Evolutionary conservation across 177 flowering plant species (phyloP), one percentile per base, ranked within the genome.

Genomic region (Vitis hybrid): DNA sequence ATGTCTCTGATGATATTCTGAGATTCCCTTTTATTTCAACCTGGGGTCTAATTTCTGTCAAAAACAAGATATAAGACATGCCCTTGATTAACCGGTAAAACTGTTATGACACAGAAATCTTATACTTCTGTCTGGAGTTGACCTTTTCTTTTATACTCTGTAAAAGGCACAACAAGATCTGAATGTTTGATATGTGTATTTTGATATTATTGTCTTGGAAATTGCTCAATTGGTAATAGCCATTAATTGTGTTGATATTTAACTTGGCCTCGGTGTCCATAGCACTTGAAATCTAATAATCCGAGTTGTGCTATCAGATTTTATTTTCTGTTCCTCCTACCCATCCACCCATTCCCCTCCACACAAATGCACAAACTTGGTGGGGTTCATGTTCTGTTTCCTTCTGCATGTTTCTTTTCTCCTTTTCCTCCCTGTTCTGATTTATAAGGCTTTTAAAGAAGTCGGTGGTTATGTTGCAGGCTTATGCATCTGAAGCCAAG

Each of bases 401-500:
- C 29, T 18, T 59, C 59, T 12, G 2, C 34, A 14, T 52, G 50
- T 57, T 68, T 3, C 58, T 50, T 53, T 53, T 53, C 66, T 50
- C 13, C 16, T 50, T 59, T 34, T 59, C 22, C n/a, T 4, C 7
- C 20, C 45, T 63, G 49, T 39, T 72, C 52, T 74, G 51, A 34
- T 50, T 50, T 55, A n/a, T 14, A 54, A 22, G 19, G 4, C 10
- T 11, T 63, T 52, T 39, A 50, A 22, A 45, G 15, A 56, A 14
- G 69, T 62, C 20, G 49, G 26, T 66, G 64, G 34, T 65, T 49
- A 15, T 60, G 60, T 50, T 82, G 82, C 90, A 96, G 99, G 99
- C 98, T 69, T 91, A 83, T 85, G 92, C 94, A 71, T 83, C 91
- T 59, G 93, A 85, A 85, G 90, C 92, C 73, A 85, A 74, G 72